phyloP scores from a whole-genome alignment of 208 protist species.

The Endotrypanum monterogeii region DNA sequence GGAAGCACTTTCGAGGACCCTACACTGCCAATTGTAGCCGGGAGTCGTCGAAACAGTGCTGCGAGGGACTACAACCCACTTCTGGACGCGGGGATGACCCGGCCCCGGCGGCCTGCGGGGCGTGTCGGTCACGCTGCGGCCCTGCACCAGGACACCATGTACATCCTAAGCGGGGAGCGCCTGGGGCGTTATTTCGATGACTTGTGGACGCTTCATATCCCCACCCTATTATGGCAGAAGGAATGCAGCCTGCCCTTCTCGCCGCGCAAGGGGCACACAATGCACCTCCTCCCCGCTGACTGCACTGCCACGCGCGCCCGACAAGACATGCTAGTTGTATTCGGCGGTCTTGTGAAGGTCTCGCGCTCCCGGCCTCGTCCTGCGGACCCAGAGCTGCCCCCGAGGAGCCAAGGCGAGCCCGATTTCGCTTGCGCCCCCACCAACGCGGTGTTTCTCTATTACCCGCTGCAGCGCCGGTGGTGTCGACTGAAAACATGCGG shows the following conservation, averaged over 20 bases:
- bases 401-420: conserved; percentile 12
- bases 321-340: conserved; percentile 47
- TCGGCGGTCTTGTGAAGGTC: conserved; percentile 40
- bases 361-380: conserved; percentile 23
- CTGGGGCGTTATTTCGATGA: conserved; percentile 36
- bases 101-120: conserved; percentile 16
- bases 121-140: conserved; percentile 51
- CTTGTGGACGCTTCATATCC: conserved; percentile 42
- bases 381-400: conserved; percentile 29
- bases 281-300: conserved; percentile 38
- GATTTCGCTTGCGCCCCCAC: conserved; percentile 27
- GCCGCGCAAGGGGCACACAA: conserved; percentile 50
- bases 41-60: neutral
- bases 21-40: neutral
- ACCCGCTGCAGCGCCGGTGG: conserved; percentile 35
- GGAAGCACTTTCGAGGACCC: neutral
- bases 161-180: conserved; percentile 48
- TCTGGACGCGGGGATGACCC: neutral
- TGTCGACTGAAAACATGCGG: conserved; percentile 41
- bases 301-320: conserved; percentile 31
- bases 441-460: conserved; percentile 41
- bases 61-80: neutral
- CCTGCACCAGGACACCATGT: conserved; percentile 38
- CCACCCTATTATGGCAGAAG: conserved; percentile 25
- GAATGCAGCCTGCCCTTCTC: conserved; percentile 40